Conservation (phyloP, 164 flowering plant genomes). For the Cinnamomum chago region DNA sequence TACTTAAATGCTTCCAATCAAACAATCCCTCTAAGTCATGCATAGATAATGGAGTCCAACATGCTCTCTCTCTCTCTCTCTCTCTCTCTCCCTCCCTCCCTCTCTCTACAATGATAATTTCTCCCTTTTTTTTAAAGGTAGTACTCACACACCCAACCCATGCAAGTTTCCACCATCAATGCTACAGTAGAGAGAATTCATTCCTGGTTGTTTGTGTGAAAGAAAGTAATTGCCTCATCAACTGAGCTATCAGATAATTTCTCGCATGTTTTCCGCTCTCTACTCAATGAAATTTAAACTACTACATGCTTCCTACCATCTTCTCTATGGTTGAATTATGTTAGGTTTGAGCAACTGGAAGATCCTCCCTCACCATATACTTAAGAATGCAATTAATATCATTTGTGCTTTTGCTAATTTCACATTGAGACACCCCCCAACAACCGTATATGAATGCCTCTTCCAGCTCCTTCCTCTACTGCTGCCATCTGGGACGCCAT, state of each 20-base stretch:
- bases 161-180: too few species aligned
- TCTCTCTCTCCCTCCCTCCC: conserved; percentile 7
- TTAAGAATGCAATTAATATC: background rate
- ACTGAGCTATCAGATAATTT: background rate
- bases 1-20: too few species aligned
- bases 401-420: background rate
- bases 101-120: background rate
- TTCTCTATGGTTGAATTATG: background rate
- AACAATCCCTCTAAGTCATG: too few species aligned
- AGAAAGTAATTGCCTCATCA: too few species aligned
- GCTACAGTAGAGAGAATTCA: too few species aligned
- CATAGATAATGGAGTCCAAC: background rate
- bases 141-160: too few species aligned
- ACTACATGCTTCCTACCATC: conserved; percentile 1
- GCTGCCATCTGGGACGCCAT: too few species aligned
- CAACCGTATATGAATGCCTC: background rate
- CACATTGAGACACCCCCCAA: background rate
- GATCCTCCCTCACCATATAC: background rate
- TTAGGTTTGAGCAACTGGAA: background rate
- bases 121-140: too few species aligned
- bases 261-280: background rate
- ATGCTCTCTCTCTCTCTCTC: conserved; percentile 6
- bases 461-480: too few species aligned
- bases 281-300: background rate
- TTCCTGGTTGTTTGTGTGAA: too few species aligned